Percentiles rank a stretch among this genome's conserved stretches.
Conservation (phyloP, 176 grass and related monocot species). For the Chrysopogon serrulatus region DNA sequence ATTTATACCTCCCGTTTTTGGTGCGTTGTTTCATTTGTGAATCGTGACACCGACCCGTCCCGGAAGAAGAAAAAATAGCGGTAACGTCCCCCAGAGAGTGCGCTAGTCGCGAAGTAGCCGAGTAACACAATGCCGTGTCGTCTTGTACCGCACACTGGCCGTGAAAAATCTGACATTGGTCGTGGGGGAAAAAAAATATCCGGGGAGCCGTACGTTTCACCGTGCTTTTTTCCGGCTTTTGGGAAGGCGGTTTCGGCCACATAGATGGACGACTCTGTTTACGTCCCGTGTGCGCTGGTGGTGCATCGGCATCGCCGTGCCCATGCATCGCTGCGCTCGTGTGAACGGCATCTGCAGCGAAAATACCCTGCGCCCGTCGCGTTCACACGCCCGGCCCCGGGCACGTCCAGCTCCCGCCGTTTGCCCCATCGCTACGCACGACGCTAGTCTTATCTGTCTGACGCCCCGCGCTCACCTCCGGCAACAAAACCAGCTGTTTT, state of each 20-base stretch:
- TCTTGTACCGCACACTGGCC: neutral
- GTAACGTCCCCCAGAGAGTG: too few species aligned
- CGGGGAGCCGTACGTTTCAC: too few species aligned
- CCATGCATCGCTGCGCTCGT: neutral
- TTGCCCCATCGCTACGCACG: neutral
- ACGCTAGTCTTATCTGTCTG: neutral
- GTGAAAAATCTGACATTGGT: neutral
- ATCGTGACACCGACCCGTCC: neutral
- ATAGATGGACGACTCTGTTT: too few species aligned
- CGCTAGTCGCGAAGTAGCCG: neutral
- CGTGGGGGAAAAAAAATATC: constrained; percentile 8
- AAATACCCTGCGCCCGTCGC: neutral
- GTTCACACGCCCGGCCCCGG: constrained; percentile 17
- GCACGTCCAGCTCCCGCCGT: neutral
- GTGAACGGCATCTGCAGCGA: constrained; percentile 37
- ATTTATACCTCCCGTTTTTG: too few species aligned
- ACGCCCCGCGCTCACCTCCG: neutral
- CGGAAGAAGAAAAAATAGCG: neutral
- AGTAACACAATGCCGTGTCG: neutral
- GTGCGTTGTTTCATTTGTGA: neutral
- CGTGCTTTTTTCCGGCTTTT: neutral
- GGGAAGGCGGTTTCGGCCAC: neutral
- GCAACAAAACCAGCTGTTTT: neutral
- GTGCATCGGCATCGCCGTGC: too few species aligned
- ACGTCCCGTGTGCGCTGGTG: too few species aligned